A percentile compares a stretch with the other conserved stretches of the same genome.
phyloP scores from a whole-genome alignment of 2,329 filamentous ascomycete species.

The Elsinoe fawcettii region DNA sequence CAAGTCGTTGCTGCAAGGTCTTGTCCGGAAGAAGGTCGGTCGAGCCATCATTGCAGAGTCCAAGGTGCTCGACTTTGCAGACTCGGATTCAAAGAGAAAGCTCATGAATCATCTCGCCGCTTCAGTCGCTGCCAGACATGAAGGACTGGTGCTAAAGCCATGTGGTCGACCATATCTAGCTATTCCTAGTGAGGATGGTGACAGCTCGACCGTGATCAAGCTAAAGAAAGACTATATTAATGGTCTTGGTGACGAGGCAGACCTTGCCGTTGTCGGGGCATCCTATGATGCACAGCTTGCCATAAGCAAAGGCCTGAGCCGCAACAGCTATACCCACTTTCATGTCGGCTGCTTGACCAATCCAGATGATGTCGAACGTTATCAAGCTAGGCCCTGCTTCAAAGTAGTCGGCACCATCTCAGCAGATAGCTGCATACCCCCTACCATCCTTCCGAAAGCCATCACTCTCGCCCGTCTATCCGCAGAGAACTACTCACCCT shows the following conservation, averaged over 20 bases:
- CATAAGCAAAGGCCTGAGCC: constrained; percentile 30
- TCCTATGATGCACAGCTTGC: constrained; percentile 60
- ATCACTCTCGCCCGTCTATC: constrained; percentile 36
- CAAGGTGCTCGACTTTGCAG: constrained; percentile 59
- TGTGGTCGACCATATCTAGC: constrained; percentile 67
- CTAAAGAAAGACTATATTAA: constrained; percentile 80
- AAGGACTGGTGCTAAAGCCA: constrained; percentile 76
- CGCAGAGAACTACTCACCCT: constrained; percentile 26
- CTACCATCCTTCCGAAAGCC: constrained; percentile 36
- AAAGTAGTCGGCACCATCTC: constrained; percentile 52
- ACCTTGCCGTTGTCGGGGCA: constrained; percentile 72
- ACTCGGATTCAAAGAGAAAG: constrained; percentile 42
- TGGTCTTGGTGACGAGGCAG: constrained; percentile 71
- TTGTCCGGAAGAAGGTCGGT: constrained; percentile 51
- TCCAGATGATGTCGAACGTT: constrained; percentile 49
- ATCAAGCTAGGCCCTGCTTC: constrained; percentile 51
- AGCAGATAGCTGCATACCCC: constrained; percentile 42
- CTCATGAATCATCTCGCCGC: constrained; percentile 59
- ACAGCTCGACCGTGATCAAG: constrained; percentile 54
- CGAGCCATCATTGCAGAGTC: constrained; percentile 60
- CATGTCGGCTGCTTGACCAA: constrained; percentile 70
- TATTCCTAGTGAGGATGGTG: constrained; percentile 15
- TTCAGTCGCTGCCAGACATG: constrained; percentile 58
- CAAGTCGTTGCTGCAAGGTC: constrained; percentile 50
- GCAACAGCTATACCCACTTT: constrained; percentile 65